Conservation (phyloP, 2,329 filamentous ascomycete species). For the Stagonosporopsis rhizophila region DNA sequence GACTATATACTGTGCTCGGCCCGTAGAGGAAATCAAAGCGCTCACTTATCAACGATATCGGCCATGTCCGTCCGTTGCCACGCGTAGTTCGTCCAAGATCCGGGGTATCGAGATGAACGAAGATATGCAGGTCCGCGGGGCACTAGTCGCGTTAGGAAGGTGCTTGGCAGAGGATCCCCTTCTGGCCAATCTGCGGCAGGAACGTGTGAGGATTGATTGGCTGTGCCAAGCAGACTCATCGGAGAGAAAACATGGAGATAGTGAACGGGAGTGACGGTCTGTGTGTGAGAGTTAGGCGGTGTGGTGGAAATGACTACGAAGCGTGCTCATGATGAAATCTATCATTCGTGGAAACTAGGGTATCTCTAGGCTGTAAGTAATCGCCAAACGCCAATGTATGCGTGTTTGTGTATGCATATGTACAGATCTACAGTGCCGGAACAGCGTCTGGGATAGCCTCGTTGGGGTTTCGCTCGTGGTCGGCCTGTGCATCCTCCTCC, state of each 20-base stretch:
- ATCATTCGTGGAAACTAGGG: slow-evolving; percentile 27
- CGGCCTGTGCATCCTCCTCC: slow-evolving; percentile 16
- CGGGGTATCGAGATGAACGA: slow-evolving; percentile 17
- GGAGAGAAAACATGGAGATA: slow-evolving; percentile 21
- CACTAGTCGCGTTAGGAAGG: slow-evolving; percentile 40
- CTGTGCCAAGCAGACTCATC: slow-evolving; percentile 9
- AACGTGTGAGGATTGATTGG: slow-evolving; percentile 20
- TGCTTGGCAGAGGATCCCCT: slow-evolving; percentile 5
- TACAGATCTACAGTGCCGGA: slow-evolving; percentile 22
- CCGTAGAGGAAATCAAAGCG: slow-evolving; percentile 4
- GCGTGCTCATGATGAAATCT: slow-evolving; percentile 1
- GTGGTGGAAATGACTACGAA: not conserved
- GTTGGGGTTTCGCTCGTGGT: slow-evolving; percentile 14
- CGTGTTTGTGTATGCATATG: slow-evolving; percentile 11
- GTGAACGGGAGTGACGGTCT: slow-evolving; percentile 2
- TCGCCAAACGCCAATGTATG: slow-evolving; percentile 32
- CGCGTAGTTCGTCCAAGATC: slow-evolving; percentile 21
- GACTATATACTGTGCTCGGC: slow-evolving; percentile 15
- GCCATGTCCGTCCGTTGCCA: slow-evolving; percentile 40
- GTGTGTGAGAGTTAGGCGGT: not conserved
- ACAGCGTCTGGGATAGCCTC: slow-evolving; percentile 22
- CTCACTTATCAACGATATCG: slow-evolving; percentile 29
- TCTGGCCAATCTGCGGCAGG: slow-evolving; percentile 15
- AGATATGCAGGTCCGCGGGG: slow-evolving; percentile 26
- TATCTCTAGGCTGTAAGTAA: slow-evolving; percentile 35